Percentiles rank a stretch among this genome's conserved stretches.
Evolutionary conservation across 2,329 filamentous ascomycete species (phyloP).

Genomic region (Sclerotinia minor): DNA sequence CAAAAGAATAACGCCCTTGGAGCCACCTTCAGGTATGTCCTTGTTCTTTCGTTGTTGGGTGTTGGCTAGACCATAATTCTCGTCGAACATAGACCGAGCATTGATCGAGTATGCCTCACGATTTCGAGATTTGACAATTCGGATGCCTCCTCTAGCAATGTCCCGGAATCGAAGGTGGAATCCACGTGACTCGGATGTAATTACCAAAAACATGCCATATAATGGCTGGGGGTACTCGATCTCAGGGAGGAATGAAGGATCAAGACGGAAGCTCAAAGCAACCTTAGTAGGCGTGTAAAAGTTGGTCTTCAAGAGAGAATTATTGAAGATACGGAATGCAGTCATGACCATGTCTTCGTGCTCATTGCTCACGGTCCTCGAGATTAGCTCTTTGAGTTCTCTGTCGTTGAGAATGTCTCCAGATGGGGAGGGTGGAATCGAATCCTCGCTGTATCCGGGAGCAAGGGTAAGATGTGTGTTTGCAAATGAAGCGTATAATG

Average conservation of each 20-base stretch:
- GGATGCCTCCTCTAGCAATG: slow-evolving; percentile 93
- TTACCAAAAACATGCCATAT: slow-evolving; percentile 98
- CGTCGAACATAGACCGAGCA: slow-evolving; percentile 92
- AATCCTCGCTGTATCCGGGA: slow-evolving; percentile 53
- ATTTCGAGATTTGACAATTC: slow-evolving; percentile 97
- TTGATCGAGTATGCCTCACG: slow-evolving; percentile 97
- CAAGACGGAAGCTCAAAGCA: slow-evolving; percentile 90
- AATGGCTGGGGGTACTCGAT: slow-evolving; percentile 91
- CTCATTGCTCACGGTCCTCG: slow-evolving; percentile 81
- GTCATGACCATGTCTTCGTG: slow-evolving; percentile 98
- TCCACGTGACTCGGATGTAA: slow-evolving; percentile 92
- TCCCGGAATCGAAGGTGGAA: slow-evolving; percentile 98
- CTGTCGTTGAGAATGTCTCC: slow-evolving; percentile 73
- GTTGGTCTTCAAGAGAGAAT: slow-evolving; percentile 92
- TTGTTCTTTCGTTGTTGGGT: slow-evolving; percentile 99
- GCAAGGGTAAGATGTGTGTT: slow-evolving; percentile 70
- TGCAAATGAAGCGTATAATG: slow-evolving; percentile 89
- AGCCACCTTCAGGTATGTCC: slow-evolving; percentile 96
- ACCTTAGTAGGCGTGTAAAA: slow-evolving; percentile 95
- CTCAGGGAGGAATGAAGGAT: slow-evolving; percentile 83
- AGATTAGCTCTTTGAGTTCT: slow-evolving; percentile 73
- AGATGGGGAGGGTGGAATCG: slow-evolving; percentile 56
- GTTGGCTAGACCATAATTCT: slow-evolving; percentile 97
- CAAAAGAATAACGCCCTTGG: slow-evolving; percentile 94
- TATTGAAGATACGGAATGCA: slow-evolving; percentile 95